A percentile compares a stretch with the other conserved stretches of the same genome.
Conservation (phyloP, 331 rosid species). For the Quercus tomentella region DNA sequence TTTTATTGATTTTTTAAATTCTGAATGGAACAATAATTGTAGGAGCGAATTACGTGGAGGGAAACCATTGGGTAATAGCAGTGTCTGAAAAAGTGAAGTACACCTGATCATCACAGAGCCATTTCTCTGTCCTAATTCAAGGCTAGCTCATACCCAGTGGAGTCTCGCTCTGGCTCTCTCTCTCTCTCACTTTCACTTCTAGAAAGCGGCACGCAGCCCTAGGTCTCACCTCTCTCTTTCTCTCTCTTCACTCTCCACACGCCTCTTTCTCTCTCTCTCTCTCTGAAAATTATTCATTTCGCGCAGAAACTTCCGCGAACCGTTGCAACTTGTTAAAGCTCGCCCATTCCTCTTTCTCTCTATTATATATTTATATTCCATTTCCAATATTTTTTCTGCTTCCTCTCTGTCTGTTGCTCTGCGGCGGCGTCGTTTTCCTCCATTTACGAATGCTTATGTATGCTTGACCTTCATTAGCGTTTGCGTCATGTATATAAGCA, state of each 20-base stretch:
- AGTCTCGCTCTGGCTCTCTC: too few species aligned
- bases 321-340: neutral
- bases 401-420: neutral
- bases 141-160: neutral
- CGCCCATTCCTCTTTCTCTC: slow-evolving; percentile 16
- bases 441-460: slow-evolving; percentile 4
- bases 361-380: too few species aligned
- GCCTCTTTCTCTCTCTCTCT: slow-evolving; percentile 15
- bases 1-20: too few species aligned
- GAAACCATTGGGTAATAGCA: neutral
- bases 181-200: neutral
- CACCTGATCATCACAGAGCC: neutral
- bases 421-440: neutral
- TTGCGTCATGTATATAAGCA: slow-evolving; percentile 42
- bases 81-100: neutral
- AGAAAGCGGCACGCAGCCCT: slow-evolving; percentile 49
- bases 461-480: slow-evolving; percentile 28
- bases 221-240: neutral
- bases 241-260: slow-evolving; percentile 27
- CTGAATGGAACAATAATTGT: too few species aligned
- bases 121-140: neutral
- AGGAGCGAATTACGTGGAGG: neutral
- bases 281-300: neutral
- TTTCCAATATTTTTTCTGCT: too few species aligned
- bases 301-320: slow-evolving; percentile 9